A percentile compares a stretch with the other conserved stretches of the same genome.
These are phyloP conservation scores for Hyphopichia wangnamkhiaoensis DNA, from an alignment of 1,139 yeast genomes.

Conservation along the genomic window DNA sequence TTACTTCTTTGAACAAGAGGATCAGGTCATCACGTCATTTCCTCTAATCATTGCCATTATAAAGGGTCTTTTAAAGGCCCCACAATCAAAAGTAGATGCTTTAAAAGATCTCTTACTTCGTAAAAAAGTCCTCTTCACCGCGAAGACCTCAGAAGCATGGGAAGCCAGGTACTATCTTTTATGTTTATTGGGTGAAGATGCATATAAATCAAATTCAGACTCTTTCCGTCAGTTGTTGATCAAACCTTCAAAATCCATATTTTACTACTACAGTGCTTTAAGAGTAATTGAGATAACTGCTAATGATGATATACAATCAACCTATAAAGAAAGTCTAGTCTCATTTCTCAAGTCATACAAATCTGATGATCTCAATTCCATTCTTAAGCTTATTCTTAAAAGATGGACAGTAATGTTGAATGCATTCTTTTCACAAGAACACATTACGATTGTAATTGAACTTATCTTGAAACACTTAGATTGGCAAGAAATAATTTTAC, in stretches of 20 bases:
- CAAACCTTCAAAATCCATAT: constrained; percentile 10
- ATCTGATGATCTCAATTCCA: constrained; percentile 1
- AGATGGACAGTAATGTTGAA: constrained; percentile 62
- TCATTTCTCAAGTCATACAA: constrained; percentile 15
- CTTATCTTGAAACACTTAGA: constrained; percentile 11
- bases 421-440: constrained; percentile 23
- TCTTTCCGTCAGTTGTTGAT: background rate
- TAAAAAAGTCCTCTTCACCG: constrained; percentile 11
- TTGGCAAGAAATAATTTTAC: constrained; percentile 12
- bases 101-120: constrained; percentile 15
- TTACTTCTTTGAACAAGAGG: constrained; percentile 8
- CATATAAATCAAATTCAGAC: constrained; percentile 15
- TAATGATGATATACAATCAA: constrained; percentile 15
- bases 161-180: constrained; percentile 46
- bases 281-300: constrained; percentile 49
- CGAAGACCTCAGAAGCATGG: constrained; percentile 35
- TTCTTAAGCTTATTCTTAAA: constrained; percentile 31
- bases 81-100: constrained; percentile 20
- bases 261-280: constrained; percentile 41
- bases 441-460: constrained; percentile 14
- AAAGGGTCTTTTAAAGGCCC: constrained; percentile 37
- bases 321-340: constrained; percentile 25
- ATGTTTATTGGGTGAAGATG: constrained; percentile 47
- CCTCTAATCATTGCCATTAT: constrained; percentile 37
- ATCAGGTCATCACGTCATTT: constrained; percentile 7